These are phyloP conservation scores for Limonomyces culmigenus DNA, from an alignment of 1,284 basidiomycete genomes.

Conservation along the genomic window DNA sequence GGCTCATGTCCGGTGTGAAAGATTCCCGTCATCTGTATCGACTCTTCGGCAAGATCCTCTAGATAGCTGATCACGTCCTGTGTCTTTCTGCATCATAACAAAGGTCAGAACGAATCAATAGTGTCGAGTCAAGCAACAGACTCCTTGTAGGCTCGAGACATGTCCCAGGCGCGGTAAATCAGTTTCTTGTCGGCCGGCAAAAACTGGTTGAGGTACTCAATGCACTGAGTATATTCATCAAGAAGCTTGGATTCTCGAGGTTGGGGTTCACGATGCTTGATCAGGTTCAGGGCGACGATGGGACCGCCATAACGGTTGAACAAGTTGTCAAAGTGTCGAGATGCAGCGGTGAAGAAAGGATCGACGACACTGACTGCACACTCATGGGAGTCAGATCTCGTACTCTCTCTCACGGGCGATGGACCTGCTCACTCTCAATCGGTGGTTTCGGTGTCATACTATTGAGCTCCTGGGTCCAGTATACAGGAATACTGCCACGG, in stretches of 20 bases:
- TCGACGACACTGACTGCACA: conserved; percentile 78
- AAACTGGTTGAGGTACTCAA: conserved; percentile 91
- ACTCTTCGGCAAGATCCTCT: conserved; percentile 92
- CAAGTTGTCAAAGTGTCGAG: conserved; percentile 87
- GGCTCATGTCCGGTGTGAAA: conserved; percentile 83
- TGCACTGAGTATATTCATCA: conserved; percentile 85
- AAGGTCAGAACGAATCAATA: neutral
- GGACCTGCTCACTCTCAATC: conserved; percentile 64
- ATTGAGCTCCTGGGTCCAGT: conserved; percentile 90
- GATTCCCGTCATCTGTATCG: conserved; percentile 82
- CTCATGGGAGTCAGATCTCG: conserved; percentile 4
- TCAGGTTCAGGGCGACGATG: conserved; percentile 89
- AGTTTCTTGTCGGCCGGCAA: conserved; percentile 77
- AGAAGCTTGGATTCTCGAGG: conserved; percentile 91
- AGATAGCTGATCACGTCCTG: conserved; percentile 94
- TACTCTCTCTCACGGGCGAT: neutral
- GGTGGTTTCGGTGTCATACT: conserved; percentile 87
- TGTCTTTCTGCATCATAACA: conserved; percentile 45
- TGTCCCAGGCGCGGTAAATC: conserved; percentile 91
- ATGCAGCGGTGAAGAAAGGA: conserved; percentile 88
- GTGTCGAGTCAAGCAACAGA: conserved; percentile 14
- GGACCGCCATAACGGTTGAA: conserved; percentile 85
- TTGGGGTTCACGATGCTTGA: conserved; percentile 69
- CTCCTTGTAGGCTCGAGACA: conserved; percentile 86
- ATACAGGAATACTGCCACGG: conserved; percentile 88